Evolutionary conservation across 108 stramenopile species (phyloP), one percentile per base, ranked within the genome.

Genomic region (Schizochytrium sp.): DNA sequence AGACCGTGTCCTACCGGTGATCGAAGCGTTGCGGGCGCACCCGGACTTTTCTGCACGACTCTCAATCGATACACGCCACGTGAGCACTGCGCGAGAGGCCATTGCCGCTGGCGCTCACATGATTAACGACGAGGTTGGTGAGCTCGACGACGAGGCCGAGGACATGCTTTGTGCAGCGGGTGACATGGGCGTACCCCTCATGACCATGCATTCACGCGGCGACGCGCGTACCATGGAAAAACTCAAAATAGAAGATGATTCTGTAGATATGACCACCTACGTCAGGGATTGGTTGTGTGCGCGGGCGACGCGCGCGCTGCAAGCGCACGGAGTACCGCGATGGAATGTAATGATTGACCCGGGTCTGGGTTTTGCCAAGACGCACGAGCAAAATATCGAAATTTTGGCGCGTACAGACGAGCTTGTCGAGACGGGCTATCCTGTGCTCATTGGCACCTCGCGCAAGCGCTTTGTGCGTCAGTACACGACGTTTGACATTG

Each of bases 281-380:
- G 97, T 99, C 5, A 90, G 72, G 5, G 44, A 44, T 0, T 95
- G 91, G 60, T 91, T 99, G 72, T 57, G 89, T 59, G 88, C 90
- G 87, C 95, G 94, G 57, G 94, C 92, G n/a, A 58, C 44, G 48
- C 92, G 88, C 1, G 97, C 98, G 43, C 95, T 96, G 88, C 87
- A 72, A 8, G 94, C 91, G 51, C 28, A 83, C 14, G 97, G 97
- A 6, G 92, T 99, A 41, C 94, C 92, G 23, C 92, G 94, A 28
- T 99, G 98, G 98, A 89, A 93, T 28, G 95, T 96, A 60, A 89
- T 98, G 23, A 71, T 97, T 14, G 98, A 99, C 90, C 97, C 97
- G 16, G 98, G 98, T 21, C 97, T 99, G 60, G 98, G 98, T 6
- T 99, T 99, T 90, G 98, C 98, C 21, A 99, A 99, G 92, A 92